These are phyloP conservation scores for Wickerhamiella slavikovae DNA, from an alignment of 805 yeast genomes.

Conservation along the genomic window DNA sequence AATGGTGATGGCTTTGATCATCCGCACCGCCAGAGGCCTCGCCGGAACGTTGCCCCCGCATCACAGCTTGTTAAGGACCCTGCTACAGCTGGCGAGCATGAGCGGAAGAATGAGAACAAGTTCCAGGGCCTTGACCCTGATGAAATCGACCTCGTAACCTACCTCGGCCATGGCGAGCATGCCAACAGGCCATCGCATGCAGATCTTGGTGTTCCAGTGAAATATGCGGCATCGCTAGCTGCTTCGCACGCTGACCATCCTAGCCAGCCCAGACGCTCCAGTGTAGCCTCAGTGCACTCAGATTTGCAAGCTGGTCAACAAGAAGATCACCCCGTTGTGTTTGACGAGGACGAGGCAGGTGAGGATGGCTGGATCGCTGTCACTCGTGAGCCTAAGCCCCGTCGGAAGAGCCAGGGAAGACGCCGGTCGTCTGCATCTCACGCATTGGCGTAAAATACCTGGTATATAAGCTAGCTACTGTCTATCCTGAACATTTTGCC, in stretches of 20 bases:
- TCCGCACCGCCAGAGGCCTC: slow-evolving; percentile 9
- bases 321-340: slow-evolving; percentile 1
- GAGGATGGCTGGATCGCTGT: slow-evolving; percentile 14
- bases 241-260: slow-evolving; percentile 7
- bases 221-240: slow-evolving; percentile 13
- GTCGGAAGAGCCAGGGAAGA: slow-evolving; percentile 5
- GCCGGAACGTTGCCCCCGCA: slow-evolving; percentile 3
- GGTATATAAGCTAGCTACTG: no score
- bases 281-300: slow-evolving; percentile 2
- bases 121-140: slow-evolving; percentile 13
- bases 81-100: slow-evolving; percentile 1
- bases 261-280: neutral
- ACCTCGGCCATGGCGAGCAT: slow-evolving; percentile 9
- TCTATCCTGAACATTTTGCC: no score
- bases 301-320: neutral
- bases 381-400: slow-evolving; percentile 6
- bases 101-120: slow-evolving; percentile 4
- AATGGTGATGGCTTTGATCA: no score
- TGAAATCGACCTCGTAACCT: slow-evolving; percentile 14
- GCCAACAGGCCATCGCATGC: slow-evolving; percentile 2
- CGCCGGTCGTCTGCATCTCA: slow-evolving; percentile 10
- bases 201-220: slow-evolving; percentile 8
- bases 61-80: neutral
- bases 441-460: no score
- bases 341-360: slow-evolving; percentile 7